Base-by-base conservation (phyloP, 495 filamentous ascomycete genomes). In the Endocarpon pusillum region DNA sequence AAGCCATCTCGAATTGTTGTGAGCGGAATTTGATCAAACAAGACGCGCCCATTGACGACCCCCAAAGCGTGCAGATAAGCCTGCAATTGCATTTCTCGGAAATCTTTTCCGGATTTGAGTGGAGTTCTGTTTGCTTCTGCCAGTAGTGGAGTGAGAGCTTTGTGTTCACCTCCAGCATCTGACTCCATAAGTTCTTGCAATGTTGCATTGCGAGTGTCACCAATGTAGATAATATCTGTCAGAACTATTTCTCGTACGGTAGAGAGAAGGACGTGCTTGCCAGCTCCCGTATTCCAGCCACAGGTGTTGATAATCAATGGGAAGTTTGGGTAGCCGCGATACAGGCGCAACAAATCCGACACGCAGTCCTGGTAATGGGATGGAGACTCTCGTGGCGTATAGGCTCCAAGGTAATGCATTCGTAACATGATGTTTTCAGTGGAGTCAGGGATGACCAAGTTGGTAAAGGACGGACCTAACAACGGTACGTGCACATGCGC, bases 61-160 rank as follows among this genome's bases (percentile, higher is more conserved):
- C n/a, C n/a, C n/a, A n/a, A n/a, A n/a, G n/a, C n/a, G 47, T 82
- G 74, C 49, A 91, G 85, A 41, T 86, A 86, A 0, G 81, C 79
- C 46, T 81, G 69, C 16, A 69, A 76, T 41, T 85, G 78, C 81
- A 91, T 86, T 18, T 69, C 65, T 34, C 81, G 66, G 3, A 83
- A 49, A 42, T 87, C 71, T 9, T 67, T 66, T 6, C 77, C 66
- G 1, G 75, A 83, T 24, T 73, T 61, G 2, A 69, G 41, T 2
- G 55, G 53, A 1, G 57, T 64, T n/a, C n/a, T n/a, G n/a, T n/a
- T n/a, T n/a, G n/a, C n/a, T n/a, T n/a, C n/a, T n/a, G n/a, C n/a
- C n/a, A n/a, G n/a, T 30, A 69, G 36, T 0, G 53, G 44, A 16
- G 53, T 49, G 20, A 38, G 41, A 19, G 53, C 53, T 23, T 54